These are phyloP conservation scores for Solanum hybrid DNA, from an alignment of 305 asterid species.

Conservation along the genomic window DNA sequence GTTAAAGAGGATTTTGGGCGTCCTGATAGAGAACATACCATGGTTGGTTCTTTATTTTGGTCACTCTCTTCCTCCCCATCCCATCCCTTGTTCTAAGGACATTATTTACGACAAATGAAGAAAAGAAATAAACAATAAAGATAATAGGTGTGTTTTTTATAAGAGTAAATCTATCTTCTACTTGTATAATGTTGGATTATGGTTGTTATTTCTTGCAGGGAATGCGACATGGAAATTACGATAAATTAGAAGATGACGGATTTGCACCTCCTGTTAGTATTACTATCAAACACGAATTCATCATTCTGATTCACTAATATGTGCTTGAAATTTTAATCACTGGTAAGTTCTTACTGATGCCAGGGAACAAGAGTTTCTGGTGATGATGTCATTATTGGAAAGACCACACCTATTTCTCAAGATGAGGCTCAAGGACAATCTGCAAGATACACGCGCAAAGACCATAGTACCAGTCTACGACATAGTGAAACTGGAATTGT, in stretches of 20 bases:
- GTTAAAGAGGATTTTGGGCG: slow-evolving; percentile 25
- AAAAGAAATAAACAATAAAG: neutral
- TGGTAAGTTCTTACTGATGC: neutral
- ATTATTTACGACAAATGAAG: neutral
- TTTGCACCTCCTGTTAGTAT: slow-evolving; percentile 25
- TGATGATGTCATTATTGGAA: slow-evolving; percentile 26
- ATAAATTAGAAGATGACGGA: slow-evolving; percentile 21
- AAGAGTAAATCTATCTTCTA: neutral
- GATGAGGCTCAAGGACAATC: slow-evolving; percentile 23
- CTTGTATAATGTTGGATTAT: neutral
- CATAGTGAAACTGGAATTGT: slow-evolving; percentile 23
- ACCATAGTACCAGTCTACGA: slow-evolving; percentile 24
- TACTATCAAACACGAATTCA: neutral
- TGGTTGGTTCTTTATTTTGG: slow-evolving; percentile 9
- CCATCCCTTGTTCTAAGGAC: neutral
- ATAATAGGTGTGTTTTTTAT: neutral
- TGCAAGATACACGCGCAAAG: slow-evolving; percentile 14
- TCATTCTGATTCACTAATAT: neutral
- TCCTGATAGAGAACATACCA: slow-evolving; percentile 19
- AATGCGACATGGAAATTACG: slow-evolving; percentile 23
- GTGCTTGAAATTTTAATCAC: neutral
- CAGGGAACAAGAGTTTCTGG: slow-evolving; percentile 21
- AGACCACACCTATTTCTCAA: slow-evolving; percentile 17
- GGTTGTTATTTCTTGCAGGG: slow-evolving; percentile 10
- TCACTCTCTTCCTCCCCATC: neutral